Base-by-base conservation (phyloP, 768 basidiomycete genomes). In the Roridomyces roridus region DNA sequence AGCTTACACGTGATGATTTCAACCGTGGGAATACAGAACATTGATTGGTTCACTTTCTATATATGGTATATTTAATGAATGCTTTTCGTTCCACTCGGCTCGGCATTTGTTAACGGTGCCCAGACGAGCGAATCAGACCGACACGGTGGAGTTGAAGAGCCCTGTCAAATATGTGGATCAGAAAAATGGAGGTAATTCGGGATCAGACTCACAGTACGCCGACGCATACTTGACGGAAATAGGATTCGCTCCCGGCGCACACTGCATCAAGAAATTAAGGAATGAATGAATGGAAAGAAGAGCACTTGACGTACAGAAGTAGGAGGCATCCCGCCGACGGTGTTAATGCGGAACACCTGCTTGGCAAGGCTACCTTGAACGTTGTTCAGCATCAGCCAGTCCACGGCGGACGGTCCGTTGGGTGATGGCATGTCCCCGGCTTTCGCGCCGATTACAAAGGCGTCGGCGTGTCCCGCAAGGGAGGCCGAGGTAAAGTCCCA, bases 401-500 rank as follows among this genome's bases (percentile, higher is more conserved):
- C 74, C 24, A 82, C 68, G 31, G 44, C 46, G 1, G 56, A 47
- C 39, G 65, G 40, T 21, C 56, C 51, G 10, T 67, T 62, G 17
- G 68, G 74, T 23, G 71, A 58, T 26, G 67, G 57, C 48, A 68
- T 72, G 29, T 67, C 66, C 40, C 66, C 60, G 5, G 63, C 54
- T 46, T 71, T 63, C 23, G 70, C 71, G 34, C 51, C 58, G 36
- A 68, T 55, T 9, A 59, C 41, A 41, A 45, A 64, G 12, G 57
- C 60, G 9, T 61, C 42, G 18, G 54, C 7, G 50, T 61, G 44
- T 11, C 60, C 60, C 11, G 49, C 51, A 41, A 18, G 11, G 46
- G 55, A 68, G 10, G 68, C 69, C 28, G 70, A 67, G 25, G 70
- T 70, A 65, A 77, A 77, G 64, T 80, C 81, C 66, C 76, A 73